Percentiles rank a stretch among this genome's conserved stretches.
Conservation (phyloP, 2,329 filamentous ascomycete species). For the Magnaporthiopsis poae region DNA sequence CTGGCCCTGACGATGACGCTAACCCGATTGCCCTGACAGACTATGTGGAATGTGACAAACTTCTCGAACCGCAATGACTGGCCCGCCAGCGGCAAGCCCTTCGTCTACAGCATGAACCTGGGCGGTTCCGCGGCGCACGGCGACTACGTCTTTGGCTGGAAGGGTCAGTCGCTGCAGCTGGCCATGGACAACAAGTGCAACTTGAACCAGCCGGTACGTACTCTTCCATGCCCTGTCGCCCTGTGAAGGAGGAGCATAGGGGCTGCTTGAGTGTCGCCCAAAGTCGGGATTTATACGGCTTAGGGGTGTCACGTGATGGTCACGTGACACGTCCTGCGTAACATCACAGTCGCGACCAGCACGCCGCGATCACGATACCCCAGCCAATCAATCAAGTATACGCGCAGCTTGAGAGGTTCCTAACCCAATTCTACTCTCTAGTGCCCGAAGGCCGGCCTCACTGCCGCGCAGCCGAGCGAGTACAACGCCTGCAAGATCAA, state of each 20-base stretch:
- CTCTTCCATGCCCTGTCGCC: too few relatives aligned
- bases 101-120: conserved; percentile 35
- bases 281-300: too few relatives aligned
- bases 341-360: too few relatives aligned
- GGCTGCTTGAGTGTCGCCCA: too few relatives aligned
- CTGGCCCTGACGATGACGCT: too few relatives aligned
- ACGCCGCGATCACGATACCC: too few relatives aligned
- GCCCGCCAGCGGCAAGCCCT: conserved; percentile 33
- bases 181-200: conserved; percentile 38
- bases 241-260: too few relatives aligned
- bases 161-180: conserved; percentile 37
- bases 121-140: conserved; percentile 39
- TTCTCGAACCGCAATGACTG: conserved; percentile 33
- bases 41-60: conserved; percentile 32
- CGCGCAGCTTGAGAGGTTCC: too few relatives aligned
- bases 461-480: conserved; percentile 31
- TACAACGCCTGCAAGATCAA: conserved; percentile 37
- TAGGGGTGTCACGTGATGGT: too few relatives aligned
- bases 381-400: too few relatives aligned
- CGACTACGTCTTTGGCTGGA: conserved; percentile 44
- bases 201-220: conserved; percentile 25
- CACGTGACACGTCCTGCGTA: too few relatives aligned
- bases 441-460: conserved; percentile 33
- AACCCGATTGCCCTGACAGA: too few relatives aligned
- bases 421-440: background rate